Conservation (phyloP, 345 rosid genomes). For the Rhodamnia rubescens region DNA sequence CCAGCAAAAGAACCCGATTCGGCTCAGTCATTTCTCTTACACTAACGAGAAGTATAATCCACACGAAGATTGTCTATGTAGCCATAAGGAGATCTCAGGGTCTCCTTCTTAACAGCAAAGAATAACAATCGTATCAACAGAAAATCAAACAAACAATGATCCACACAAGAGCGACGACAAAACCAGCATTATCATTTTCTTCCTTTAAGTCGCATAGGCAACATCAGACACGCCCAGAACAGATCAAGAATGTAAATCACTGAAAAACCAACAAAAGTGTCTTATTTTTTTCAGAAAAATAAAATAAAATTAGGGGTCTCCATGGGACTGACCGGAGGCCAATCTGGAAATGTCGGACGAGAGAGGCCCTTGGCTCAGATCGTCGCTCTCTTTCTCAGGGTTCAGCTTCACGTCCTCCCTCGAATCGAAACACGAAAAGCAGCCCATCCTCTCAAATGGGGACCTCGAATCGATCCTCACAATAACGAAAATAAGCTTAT, state of each 20-base stretch:
- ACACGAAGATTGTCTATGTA: background rate
- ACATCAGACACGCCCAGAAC: slow-evolving; percentile 23
- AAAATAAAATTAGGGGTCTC: background rate
- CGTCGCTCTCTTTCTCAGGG: slow-evolving; percentile 41
- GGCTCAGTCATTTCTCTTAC: background rate
- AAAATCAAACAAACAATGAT: background rate
- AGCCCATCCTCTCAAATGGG: slow-evolving; percentile 54
- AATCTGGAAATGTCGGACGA: slow-evolving; percentile 55
- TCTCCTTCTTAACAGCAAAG: slow-evolving; percentile 3
- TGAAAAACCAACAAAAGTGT: background rate
- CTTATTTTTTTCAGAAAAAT: background rate
- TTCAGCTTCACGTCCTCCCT: slow-evolving; percentile 74
- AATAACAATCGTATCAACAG: background rate
- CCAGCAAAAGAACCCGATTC: background rate
- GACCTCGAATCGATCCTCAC: slow-evolving; percentile 7
- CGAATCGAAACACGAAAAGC: slow-evolving; percentile 89
- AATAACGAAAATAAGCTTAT: background rate
- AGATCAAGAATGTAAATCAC: slow-evolving; percentile 16
- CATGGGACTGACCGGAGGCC: slow-evolving; percentile 52
- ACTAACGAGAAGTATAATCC: background rate
- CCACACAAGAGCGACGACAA: background rate
- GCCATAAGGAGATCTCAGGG: slow-evolving; percentile 12
- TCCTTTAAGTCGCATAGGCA: background rate
- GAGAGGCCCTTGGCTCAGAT: slow-evolving; percentile 34
- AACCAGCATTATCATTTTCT: background rate